Evolutionary conservation across 202 grass and related monocot genomes (phyloP).

Genomic region (Carex arenaria): DNA sequence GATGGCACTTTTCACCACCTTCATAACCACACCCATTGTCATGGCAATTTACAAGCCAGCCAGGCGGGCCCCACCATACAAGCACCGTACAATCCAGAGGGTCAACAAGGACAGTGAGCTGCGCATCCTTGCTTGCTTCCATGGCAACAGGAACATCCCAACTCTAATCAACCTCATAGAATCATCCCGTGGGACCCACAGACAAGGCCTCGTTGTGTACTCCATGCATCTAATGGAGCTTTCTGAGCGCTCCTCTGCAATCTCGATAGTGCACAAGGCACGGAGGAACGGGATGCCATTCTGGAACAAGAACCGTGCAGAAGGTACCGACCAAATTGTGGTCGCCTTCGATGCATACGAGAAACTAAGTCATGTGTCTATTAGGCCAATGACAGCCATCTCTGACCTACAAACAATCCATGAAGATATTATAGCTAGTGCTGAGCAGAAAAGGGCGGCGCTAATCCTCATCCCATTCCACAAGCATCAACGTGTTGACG

Average conservation of each 20-base stretch:
- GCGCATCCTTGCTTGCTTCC: conserved; percentile 40
- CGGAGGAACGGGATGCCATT: conserved; percentile 69
- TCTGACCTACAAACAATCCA: conserved; percentile 76
- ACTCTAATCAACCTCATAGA: conserved; percentile 46
- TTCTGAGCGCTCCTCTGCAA: conserved; percentile 41
- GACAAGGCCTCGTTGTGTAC: conserved; percentile 31
- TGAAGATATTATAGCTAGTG: conserved; percentile 48
- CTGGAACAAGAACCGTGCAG: conserved; percentile 32
- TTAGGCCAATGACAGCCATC: conserved; percentile 59
- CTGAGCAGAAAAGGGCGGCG: conserved; percentile 35
- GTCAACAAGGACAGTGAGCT: conserved; percentile 26
- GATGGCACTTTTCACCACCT: conserved; percentile 43
- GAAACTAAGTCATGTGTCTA: conserved; percentile 35
- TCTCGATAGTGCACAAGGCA: conserved; percentile 50
- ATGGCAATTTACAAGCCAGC: conserved; percentile 46
- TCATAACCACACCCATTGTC: conserved; percentile 42
- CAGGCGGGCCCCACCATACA: conserved; percentile 17
- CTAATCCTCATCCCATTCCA: conserved; percentile 45
- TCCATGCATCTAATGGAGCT: conserved; percentile 50
- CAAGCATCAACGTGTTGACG: conserved; percentile 28
- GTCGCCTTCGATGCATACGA: conserved; percentile 46
- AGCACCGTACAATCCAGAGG: conserved; percentile 31
- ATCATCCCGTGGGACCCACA: conserved; percentile 41
- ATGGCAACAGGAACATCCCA: conserved; percentile 45
- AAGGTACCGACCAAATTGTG: conserved; percentile 24